A percentile compares a stretch with the other conserved stretches of the same genome.
Conservation (phyloP, 108 stramenopile genomes). For the Fragilaria crotonensis region DNA sequence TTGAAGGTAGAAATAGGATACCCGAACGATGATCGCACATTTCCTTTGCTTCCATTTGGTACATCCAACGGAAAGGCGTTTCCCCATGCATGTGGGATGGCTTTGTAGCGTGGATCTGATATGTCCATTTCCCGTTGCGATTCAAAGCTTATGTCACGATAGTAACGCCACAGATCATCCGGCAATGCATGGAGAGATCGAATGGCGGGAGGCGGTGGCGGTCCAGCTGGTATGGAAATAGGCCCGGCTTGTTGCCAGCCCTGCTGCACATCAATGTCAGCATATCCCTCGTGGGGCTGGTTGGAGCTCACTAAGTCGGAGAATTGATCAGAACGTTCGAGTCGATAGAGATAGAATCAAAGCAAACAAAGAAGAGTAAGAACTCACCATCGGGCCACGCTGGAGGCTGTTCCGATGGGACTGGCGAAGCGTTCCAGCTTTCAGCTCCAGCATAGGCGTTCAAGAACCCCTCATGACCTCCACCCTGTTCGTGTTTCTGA, state of each 20-base stretch:
- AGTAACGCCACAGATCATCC: slow-evolving; percentile 54
- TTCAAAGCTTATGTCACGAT: slow-evolving; percentile 52
- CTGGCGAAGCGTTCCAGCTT: neutral
- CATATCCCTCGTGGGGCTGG: neutral
- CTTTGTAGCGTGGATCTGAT: slow-evolving; percentile 52
- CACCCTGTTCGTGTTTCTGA: neutral
- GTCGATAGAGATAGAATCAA: no score
- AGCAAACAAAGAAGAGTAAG: no score
- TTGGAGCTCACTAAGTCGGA: no score
- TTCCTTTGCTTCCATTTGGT: slow-evolving; percentile 12
- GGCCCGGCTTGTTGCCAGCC: neutral
- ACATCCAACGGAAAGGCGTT: slow-evolving; percentile 38
- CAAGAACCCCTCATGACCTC: neutral
- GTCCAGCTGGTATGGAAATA: slow-evolving; percentile 33
- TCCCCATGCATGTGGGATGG: slow-evolving; percentile 31
- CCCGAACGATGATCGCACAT: slow-evolving; percentile 64
- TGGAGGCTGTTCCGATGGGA: neutral
- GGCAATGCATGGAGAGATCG: slow-evolving; percentile 35
- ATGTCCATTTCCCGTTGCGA: slow-evolving; percentile 54
- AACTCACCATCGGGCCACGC: slow-evolving; percentile 1
- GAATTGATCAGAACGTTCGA: no score
- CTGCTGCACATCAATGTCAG: neutral
- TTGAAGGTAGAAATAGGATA: slow-evolving; percentile 60
- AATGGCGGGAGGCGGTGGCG: slow-evolving; percentile 25
- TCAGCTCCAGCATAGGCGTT: slow-evolving; percentile 1